phyloP scores from a whole-genome alignment of 2,329 filamentous ascomycete genomes.

The Colletotrichum sp. region DNA sequence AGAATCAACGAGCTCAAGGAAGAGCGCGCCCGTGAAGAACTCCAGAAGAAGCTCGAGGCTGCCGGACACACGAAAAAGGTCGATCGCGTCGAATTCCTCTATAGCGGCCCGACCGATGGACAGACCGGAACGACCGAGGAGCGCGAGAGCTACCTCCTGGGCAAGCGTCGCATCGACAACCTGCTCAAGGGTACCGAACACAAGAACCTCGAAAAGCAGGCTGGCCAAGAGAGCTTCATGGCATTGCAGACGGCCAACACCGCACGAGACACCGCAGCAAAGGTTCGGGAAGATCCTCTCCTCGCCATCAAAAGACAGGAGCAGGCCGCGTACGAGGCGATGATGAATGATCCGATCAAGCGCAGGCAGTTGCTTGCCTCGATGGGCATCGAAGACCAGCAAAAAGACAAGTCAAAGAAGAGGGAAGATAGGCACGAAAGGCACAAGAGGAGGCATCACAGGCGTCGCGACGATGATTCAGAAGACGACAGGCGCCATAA shows the following conservation, averaged over 20 bases:
- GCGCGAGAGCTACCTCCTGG: slow-evolving; percentile 90
- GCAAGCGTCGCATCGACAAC: slow-evolving; percentile 89
- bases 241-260: slow-evolving; percentile 74
- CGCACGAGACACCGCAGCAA: slow-evolving; percentile 79
- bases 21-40: slow-evolving; percentile 89
- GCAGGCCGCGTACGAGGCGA: slow-evolving; percentile 77
- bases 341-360: slow-evolving; percentile 79
- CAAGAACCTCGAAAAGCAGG: slow-evolving; percentile 80
- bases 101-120: slow-evolving; percentile 82
- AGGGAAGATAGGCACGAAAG: slow-evolving; percentile 53
- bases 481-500: slow-evolving; percentile 45
- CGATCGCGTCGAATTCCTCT: slow-evolving; percentile 98
- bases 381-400: slow-evolving; percentile 60
- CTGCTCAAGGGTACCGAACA: slow-evolving; percentile 79
- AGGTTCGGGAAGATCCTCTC: slow-evolving; percentile 90
- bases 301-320: slow-evolving; percentile 94
- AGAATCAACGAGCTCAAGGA: slow-evolving; percentile 93
- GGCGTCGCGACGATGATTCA: slow-evolving; percentile 46
- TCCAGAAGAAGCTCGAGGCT: slow-evolving; percentile 87
- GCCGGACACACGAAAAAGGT: slow-evolving; percentile 82
- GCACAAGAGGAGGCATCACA: slow-evolving; percentile 44
- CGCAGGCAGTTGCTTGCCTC: slow-evolving; percentile 70
- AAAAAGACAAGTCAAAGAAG: slow-evolving; percentile 35
- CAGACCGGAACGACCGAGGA: slow-evolving; percentile 83
- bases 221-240: slow-evolving; percentile 64